phyloP scores from a whole-genome alignment of 2,329 filamentous ascomycete species.

The Microdochium nivale region DNA sequence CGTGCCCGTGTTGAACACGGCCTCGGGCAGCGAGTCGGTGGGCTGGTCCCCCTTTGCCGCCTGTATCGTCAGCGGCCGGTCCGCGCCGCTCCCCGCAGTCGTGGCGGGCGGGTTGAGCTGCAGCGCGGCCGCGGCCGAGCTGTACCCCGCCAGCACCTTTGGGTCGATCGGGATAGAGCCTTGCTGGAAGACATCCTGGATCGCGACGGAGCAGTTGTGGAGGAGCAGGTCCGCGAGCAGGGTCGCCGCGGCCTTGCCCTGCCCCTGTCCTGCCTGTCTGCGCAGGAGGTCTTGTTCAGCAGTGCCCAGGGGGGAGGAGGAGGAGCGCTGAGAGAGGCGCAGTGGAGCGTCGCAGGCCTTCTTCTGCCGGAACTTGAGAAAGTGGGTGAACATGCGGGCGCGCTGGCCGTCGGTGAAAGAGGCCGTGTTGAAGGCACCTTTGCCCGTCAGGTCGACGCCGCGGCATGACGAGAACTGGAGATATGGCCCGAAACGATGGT shows the following conservation, averaged over 20 bases:
- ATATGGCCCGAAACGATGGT: not conserved
- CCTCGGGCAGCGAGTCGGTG: not conserved
- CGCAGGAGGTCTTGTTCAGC: not conserved
- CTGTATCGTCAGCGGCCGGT: not conserved
- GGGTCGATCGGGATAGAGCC: not conserved
- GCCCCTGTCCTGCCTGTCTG: not conserved
- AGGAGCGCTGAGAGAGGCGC: not conserved
- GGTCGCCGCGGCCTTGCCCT: not conserved
- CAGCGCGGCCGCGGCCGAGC: not conserved
- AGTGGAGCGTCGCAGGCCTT: not conserved
- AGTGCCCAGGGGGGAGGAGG: not conserved
- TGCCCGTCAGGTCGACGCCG: not conserved
- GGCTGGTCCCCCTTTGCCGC: not conserved
- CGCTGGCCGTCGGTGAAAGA: not conserved
- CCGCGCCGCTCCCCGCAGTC: not conserved
- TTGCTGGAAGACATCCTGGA: not conserved
- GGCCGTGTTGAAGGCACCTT: not conserved
- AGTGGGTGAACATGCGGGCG: not conserved
- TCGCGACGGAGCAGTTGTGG: not conserved
- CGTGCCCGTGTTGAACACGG: not conserved
- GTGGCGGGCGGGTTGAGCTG: not conserved
- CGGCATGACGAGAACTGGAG: not conserved
- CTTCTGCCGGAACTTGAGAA: not conserved
- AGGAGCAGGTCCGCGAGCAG: not conserved
- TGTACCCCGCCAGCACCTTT: not conserved